Conservation (phyloP, 192 early-diverging fungal genomes). For the Haplosporangium gracile region DNA sequence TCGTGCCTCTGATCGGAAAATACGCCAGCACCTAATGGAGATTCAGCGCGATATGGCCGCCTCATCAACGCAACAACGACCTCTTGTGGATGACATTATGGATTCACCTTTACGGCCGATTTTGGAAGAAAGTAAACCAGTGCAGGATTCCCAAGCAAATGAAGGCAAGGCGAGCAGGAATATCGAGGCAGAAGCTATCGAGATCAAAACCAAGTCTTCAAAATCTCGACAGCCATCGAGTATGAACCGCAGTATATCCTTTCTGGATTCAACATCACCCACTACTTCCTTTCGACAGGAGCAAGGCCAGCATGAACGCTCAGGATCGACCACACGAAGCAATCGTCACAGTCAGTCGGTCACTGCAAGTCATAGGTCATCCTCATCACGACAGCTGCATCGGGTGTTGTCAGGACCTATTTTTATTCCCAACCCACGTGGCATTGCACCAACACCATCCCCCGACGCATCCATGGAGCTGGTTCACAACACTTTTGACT, state of each 20-base stretch:
- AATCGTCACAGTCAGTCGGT: constrained; percentile 1
- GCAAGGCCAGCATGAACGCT: not conserved
- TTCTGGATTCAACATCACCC: constrained; percentile 17
- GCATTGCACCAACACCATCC: constrained; percentile 37
- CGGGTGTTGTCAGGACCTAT: constrained; percentile 23
- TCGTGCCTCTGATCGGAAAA: constrained; percentile 29
- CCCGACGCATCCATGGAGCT: constrained; percentile 41
- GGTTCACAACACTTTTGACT: not conserved
- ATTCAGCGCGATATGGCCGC: constrained; percentile 26
- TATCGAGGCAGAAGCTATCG: not conserved
- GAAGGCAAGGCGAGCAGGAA: not conserved
- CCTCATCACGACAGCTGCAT: constrained; percentile 8
- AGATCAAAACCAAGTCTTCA: not conserved
- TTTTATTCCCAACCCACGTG: constrained; percentile 47
- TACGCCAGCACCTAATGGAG: constrained; percentile 31
- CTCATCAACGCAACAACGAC: not conserved
- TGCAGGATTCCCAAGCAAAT: not conserved
- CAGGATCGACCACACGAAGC: not conserved
- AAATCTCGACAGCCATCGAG: constrained; percentile 2
- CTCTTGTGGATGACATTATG: not conserved
- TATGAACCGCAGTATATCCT: not conserved
- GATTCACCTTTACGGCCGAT: not conserved
- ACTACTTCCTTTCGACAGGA: constrained; percentile 1
- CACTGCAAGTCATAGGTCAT: not conserved
- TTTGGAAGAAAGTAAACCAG: not conserved